phyloP scores from a whole-genome alignment of 176 grass and related monocot genomes.

The Cymbopogon citratus region DNA sequence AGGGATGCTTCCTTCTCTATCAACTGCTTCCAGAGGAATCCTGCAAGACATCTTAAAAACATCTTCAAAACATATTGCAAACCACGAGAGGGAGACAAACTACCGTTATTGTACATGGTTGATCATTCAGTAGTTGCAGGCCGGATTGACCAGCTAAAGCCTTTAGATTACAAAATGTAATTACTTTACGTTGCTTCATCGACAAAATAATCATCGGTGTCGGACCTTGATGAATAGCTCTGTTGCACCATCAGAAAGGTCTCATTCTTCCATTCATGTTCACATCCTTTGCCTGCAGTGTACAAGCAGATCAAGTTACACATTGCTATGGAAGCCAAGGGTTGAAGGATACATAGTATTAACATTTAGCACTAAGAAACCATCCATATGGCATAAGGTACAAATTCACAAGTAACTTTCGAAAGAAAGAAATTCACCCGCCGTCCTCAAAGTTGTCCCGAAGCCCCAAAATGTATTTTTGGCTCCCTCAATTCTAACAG shows the following conservation, averaged over 20 bases:
- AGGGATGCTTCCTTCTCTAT: conserved; percentile 49
- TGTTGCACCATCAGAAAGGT: conserved; percentile 45
- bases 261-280: conserved; percentile 89
- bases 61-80: not conserved
- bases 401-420: too few relatives aligned
- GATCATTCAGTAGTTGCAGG: not conserved
- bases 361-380: too few relatives aligned
- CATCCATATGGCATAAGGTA: too few relatives aligned
- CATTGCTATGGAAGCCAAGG: too few relatives aligned
- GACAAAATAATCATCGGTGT: conserved; percentile 57
- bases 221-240: conserved; percentile 68
- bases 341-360: too few relatives aligned
- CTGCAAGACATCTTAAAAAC: conserved; percentile 20
- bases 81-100: not conserved
- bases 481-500: too few relatives aligned
- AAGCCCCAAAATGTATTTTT: too few relatives aligned
- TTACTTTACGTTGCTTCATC: conserved; percentile 72
- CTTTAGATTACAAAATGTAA: not conserved
- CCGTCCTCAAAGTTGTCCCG: too few relatives aligned
- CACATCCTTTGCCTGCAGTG: conserved; percentile 54
- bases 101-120: not conserved
- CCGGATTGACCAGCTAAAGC: not conserved
- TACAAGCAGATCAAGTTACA: not conserved
- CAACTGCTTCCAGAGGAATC: conserved; percentile 55
- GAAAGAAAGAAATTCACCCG: too few relatives aligned